Base-by-base conservation (phyloP, 345 rosid genomes). In the Populus nigra region DNA sequence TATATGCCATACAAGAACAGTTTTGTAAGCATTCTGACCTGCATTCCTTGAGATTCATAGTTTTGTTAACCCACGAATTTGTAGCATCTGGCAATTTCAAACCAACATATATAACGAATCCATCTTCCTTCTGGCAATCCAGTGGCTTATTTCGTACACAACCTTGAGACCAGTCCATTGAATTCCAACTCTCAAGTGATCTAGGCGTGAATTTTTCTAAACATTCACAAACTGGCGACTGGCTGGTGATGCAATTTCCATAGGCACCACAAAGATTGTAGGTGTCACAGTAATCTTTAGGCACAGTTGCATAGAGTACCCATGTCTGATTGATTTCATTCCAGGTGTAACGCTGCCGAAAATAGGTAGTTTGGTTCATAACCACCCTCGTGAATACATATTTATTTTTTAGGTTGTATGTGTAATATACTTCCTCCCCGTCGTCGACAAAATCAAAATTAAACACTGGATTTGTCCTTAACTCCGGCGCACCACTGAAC, bases 31-130 rank as follows among this genome's bases (percentile, higher is more conserved):
- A 78, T 25, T 49, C 18, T 6, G 7, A 11, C 66, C 69, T 50
- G 68, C 81, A 78, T 25, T 72, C 73, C 38, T 73, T 35, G 5
- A 73, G 41, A 23, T 55, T 73, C 81, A 72, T 65, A 3, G 25
- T 55, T 18, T 36, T 50, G 50, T 55, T 53, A 11, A 78, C 72
- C 76, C 76, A 72, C 29, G 76, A 65, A 72, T 66, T 3, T 0
- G 68, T 33, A 47, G 81, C 18, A 73, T 78, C 77, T 7, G 81
- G 81, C 77, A 78, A 10, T 36, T 72, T 78, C 50, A 78, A 16
- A 16, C 67, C 17, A 10, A 5, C 12, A 27, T 15, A 67, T 11
- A 36, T 49, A 7, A 66, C 20, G 57, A 78, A 78, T 36, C 66
- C 81, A 50, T 78, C 81, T 6, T 67, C 79, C 2, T 22, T 71